Evolutionary conservation across 2,329 filamentous ascomycete genomes (phyloP).

Genomic region (Phialocephala subalpina): DNA sequence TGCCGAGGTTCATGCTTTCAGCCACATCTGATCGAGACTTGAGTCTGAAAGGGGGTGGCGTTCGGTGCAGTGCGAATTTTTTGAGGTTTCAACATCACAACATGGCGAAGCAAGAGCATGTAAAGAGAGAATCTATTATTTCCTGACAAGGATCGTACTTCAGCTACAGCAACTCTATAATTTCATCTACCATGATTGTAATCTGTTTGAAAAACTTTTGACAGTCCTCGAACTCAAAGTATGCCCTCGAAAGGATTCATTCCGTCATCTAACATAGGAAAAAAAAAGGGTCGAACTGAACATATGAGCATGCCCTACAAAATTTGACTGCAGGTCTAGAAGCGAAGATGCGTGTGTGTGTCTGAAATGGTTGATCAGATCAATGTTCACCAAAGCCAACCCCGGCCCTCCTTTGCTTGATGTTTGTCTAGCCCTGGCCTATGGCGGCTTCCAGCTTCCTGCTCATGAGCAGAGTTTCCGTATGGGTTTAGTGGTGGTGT

Average conservation of each 20-base stretch:
- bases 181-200: neutral
- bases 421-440: constrained; percentile 3
- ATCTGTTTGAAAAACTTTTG: neutral
- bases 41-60: neutral
- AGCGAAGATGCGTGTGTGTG: constrained; percentile 33
- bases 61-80: neutral
- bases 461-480: neutral
- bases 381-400: constrained; percentile 27
- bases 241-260: constrained; percentile 8
- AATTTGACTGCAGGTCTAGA: constrained; percentile 34
- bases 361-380: constrained; percentile 19
- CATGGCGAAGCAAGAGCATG: neutral
- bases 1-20: neutral
- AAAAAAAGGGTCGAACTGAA: constrained; percentile 18
- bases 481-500: neutral
- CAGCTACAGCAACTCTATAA: constrained; percentile 1
- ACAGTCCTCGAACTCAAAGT: neutral
- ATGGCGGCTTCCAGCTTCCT: neutral
- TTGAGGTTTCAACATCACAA: neutral
- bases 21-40: neutral
- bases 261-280: constrained; percentile 23
- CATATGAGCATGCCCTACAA: constrained; percentile 11
- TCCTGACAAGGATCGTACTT: neutral
- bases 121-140: neutral
- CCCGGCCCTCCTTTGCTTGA: constrained; percentile 2